Evolutionary conservation across 2,329 filamentous ascomycete genomes (phyloP), one percentile per base, ranked within the genome.

Genomic region (Rasamsonia emersonii): DNA sequence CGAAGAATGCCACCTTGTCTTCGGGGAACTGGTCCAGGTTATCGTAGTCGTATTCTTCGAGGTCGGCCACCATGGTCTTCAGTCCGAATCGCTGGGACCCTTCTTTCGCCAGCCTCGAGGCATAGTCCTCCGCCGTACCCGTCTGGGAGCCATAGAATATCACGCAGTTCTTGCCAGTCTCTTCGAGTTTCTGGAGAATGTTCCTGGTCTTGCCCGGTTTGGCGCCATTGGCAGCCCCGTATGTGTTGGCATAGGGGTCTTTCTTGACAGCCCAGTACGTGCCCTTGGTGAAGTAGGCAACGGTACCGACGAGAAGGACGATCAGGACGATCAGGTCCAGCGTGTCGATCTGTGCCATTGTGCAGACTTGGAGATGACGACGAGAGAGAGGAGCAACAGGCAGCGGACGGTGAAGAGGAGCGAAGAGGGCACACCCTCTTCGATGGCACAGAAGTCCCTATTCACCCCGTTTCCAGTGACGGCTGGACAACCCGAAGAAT

Each of bases 61-160:
- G 70, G 62, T 98, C 91, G 33, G 89, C 91, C 10, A 94, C 86
- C 88, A 98, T 96, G 41, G 89, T 95, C 65, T 93, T 93, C 41
- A 98, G 73, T 21, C 91, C 91, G 56, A 93, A 98, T 41, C 91
- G 77, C 51, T 89, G 93, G 61, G 89, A 89, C 52, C 91, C 91
- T 64, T 98, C 91, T 71, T 98, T 98, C 45, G 91, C 86, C 47
- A 98, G 69, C 49, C 93, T 77, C 9, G 89, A 93, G 44, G 91
- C 93, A 56, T 98, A 98, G 61, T 98, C 91, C 66, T 98, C 93
- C 30, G 91, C 91, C 24, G 91, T 98, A 51, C 91, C 91, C 13
- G 91, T 98, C 67, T 98, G 91, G 18, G 91, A 98, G 46, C 91
- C 91, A 58, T 95, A 98, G 70, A 98, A 95, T 51, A 98, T 82